A percentile compares a stretch with the other conserved stretches of the same genome.
These are phyloP conservation scores for Raffaelea albimanens DNA, from an alignment of 2,329 filamentous ascomycete genomes.

Conservation along the genomic window DNA sequence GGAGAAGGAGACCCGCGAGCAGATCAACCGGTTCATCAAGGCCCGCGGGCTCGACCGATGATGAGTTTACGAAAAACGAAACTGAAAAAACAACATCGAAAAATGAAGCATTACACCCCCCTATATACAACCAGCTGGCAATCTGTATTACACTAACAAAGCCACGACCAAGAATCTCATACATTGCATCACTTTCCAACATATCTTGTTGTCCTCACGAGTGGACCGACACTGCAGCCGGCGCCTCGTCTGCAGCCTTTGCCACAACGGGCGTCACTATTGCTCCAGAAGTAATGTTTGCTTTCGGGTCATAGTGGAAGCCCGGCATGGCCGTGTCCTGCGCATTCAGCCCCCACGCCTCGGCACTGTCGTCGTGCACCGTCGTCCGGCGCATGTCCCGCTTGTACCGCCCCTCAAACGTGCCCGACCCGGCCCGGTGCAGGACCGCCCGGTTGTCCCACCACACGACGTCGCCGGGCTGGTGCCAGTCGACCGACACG, in stretches of 20 bases:
- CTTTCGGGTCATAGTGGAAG: constrained; percentile 7
- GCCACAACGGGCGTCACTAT: background rate
- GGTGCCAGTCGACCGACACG: constrained; percentile 36
- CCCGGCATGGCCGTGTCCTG: constrained; percentile 16
- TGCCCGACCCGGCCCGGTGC: constrained; percentile 40
- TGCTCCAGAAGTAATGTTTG: background rate
- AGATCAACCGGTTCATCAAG: constrained; percentile 51
- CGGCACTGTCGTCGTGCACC: constrained; percentile 35
- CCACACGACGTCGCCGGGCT: constrained; percentile 39
- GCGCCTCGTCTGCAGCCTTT: too few relatives aligned
- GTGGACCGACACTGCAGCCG: too few relatives aligned
- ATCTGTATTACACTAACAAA: too few relatives aligned
- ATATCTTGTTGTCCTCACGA: too few relatives aligned
- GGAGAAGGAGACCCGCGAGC: constrained; percentile 48
- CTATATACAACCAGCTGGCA: too few relatives aligned
- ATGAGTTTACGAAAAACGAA: constrained; percentile 2
- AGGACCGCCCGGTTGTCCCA: constrained; percentile 52
- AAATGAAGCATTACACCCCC: too few relatives aligned
- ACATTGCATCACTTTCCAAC: too few relatives aligned
- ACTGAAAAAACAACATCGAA: background rate
- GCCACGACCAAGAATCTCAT: too few relatives aligned
- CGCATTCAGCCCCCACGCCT: constrained; percentile 28
- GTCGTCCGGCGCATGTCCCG: constrained; percentile 48
- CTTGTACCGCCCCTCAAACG: constrained; percentile 35
- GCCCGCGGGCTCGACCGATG: constrained; percentile 45